Evolutionary conservation across 345 rosid genomes (phyloP).

Genomic region (Melaleuca alternifolia): DNA sequence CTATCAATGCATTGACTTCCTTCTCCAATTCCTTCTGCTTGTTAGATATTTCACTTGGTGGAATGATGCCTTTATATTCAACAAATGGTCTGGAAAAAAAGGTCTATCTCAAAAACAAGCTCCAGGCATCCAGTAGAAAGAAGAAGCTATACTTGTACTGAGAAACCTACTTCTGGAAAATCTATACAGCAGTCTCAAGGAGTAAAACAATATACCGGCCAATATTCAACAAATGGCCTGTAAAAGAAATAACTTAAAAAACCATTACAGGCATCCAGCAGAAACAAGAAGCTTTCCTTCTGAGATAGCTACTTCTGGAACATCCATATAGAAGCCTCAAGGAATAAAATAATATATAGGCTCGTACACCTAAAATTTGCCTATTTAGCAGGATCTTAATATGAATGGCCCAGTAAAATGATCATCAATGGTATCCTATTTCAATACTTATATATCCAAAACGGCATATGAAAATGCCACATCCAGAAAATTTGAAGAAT

Average conservation of each 20-base stretch:
- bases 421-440: neutral
- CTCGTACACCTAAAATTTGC: neutral
- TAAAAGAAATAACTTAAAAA: neutral
- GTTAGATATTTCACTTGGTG: conserved; percentile 39
- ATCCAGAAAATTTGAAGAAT: neutral
- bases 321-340: neutral
- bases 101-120: neutral
- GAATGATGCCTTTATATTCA: conserved; percentile 62
- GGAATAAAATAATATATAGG: neutral
- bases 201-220: neutral
- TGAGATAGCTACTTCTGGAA: neutral
- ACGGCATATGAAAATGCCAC: neutral
- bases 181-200: neutral
- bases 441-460: neutral
- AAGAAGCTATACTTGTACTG: neutral
- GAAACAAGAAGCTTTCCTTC: neutral
- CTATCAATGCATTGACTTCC: conserved; percentile 56
- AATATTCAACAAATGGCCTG: conserved; percentile 59
- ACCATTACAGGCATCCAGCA: neutral
- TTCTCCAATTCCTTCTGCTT: conserved; percentile 51
- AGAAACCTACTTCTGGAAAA: neutral
- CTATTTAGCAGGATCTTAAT: neutral
- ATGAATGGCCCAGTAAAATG: conserved; percentile 40
- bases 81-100: conserved; percentile 61
- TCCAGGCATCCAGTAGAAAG: neutral